Conservation (phyloP, 2,329 filamentous ascomycete species). For the Aotearoamyces nothofagi region DNA sequence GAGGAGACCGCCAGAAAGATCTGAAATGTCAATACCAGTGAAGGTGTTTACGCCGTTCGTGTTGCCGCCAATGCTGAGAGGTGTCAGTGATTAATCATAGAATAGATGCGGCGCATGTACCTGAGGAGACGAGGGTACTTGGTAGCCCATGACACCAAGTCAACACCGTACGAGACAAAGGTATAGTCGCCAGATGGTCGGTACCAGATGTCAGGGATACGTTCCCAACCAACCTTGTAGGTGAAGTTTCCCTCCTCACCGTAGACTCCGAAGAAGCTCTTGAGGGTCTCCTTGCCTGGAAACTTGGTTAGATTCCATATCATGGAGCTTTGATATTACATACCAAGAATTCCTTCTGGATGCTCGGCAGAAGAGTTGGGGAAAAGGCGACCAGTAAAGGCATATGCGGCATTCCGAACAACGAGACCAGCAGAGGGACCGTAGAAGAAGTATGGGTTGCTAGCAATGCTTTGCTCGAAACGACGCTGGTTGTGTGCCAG, state of each 20-base stretch:
- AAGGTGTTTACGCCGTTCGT: slow-evolving; percentile 33
- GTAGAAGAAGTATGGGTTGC: slow-evolving; percentile 35
- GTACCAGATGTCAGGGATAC: slow-evolving; percentile 5
- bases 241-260: slow-evolving; percentile 8
- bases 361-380: slow-evolving; percentile 28
- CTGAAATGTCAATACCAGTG: slow-evolving; percentile 25
- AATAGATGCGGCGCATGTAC: no score
- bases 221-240: slow-evolving; percentile 3
- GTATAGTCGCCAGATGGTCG: neutral
- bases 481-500: neutral
- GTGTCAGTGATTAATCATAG: no score
- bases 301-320: neutral
- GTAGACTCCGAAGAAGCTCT: slow-evolving; percentile 9
- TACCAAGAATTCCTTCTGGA: slow-evolving; percentile 11
- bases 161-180: no score
- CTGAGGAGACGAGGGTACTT: no score
- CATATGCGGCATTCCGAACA: slow-evolving; percentile 30
- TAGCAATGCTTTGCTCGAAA: slow-evolving; percentile 26
- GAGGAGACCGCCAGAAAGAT: slow-evolving; percentile 29
- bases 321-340: slow-evolving; percentile 12
- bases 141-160: neutral
- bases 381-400: slow-evolving; percentile 27
- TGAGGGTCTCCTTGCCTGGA: slow-evolving; percentile 7
- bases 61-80: slow-evolving; percentile 32
- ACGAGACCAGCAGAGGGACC: slow-evolving; percentile 34